Conservation (phyloP, 75 land plant species). For the Larix kaempferi region DNA sequence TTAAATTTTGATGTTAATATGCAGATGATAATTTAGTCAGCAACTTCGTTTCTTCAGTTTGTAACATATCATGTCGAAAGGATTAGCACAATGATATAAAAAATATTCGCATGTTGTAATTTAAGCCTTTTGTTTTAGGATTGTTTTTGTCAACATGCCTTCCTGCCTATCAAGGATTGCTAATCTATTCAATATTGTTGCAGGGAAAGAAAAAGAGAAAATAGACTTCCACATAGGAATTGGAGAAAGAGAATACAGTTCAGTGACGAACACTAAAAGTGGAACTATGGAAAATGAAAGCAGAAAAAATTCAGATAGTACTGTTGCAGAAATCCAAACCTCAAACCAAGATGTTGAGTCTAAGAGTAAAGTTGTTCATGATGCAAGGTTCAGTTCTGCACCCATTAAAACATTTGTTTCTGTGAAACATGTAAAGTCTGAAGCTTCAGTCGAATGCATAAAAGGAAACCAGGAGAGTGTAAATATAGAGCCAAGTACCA, state of each 20-base stretch:
- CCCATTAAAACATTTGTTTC: no score
- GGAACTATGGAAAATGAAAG: background rate
- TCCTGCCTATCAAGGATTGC: background rate
- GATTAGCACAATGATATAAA: background rate
- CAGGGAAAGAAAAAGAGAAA: constrained; percentile 5
- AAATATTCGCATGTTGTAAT: background rate
- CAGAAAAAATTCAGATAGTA: no score
- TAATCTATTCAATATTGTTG: background rate
- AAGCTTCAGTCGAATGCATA: no score
- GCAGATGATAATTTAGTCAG: background rate
- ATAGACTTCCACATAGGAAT: background rate
- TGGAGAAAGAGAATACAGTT: background rate
- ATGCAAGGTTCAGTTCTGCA: no score
- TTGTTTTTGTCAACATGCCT: background rate
- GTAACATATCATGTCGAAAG: background rate
- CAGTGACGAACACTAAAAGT: constrained; percentile 1
- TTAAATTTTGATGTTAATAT: no score
- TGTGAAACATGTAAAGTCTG: no score
- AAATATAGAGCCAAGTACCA: no score
- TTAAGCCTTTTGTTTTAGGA: background rate
- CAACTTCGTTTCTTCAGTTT: background rate
- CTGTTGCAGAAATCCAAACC: background rate
- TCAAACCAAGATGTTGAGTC: no score
- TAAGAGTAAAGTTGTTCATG: no score
- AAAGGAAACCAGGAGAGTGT: no score